Percentiles rank a stretch among this genome's conserved stretches.
Conservation (phyloP, 2,329 filamentous ascomycete species). For the Hymenoscyphus linearis region DNA sequence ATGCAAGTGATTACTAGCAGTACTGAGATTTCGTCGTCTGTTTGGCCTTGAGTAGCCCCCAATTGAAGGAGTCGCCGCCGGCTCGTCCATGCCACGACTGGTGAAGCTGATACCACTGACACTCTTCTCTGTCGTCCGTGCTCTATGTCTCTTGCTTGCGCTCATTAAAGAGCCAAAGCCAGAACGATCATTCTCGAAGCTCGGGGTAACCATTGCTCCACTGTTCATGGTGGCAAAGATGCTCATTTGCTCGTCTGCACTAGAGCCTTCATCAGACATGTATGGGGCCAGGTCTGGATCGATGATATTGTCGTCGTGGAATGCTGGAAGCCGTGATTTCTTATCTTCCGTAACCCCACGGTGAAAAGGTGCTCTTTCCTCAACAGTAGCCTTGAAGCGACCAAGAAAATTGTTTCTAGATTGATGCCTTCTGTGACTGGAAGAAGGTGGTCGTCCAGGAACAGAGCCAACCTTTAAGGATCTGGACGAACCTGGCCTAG, state of each 20-base stretch:
- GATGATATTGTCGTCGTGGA: constrained; percentile 97
- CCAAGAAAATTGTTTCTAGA: constrained; percentile 82
- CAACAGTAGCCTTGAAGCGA: constrained; percentile 63
- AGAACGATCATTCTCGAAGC: constrained; percentile 65
- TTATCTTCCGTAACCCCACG: constrained; percentile 67
- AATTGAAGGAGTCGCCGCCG: constrained; percentile 48
- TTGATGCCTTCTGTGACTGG: constrained; percentile 74
- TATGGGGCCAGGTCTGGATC: constrained; percentile 93
- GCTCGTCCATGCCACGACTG: constrained; percentile 61
- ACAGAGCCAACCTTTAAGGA: constrained; percentile 71
- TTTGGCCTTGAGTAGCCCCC: constrained; percentile 56
- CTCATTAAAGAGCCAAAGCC: constrained; percentile 68
- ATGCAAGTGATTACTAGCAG: constrained; percentile 64
- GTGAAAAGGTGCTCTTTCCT: constrained; percentile 85
- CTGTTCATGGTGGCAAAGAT: constrained; percentile 74
- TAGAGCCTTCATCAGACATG: constrained; percentile 91
- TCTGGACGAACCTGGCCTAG: constrained; percentile 87
- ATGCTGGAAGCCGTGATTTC: constrained; percentile 73
- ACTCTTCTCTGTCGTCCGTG: constrained; percentile 68
- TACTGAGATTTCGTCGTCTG: constrained; percentile 77
- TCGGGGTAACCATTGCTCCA: constrained; percentile 57
- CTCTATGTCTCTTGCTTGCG: constrained; percentile 68
- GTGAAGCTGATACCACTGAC: constrained; percentile 64
- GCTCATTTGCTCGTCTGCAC: constrained; percentile 85
- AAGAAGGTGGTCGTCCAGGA: constrained; percentile 67